These are phyloP conservation scores for Phycomyces blakesleeanus DNA, from an alignment of 192 early-diverging fungal genomes.

Conservation along the genomic window DNA sequence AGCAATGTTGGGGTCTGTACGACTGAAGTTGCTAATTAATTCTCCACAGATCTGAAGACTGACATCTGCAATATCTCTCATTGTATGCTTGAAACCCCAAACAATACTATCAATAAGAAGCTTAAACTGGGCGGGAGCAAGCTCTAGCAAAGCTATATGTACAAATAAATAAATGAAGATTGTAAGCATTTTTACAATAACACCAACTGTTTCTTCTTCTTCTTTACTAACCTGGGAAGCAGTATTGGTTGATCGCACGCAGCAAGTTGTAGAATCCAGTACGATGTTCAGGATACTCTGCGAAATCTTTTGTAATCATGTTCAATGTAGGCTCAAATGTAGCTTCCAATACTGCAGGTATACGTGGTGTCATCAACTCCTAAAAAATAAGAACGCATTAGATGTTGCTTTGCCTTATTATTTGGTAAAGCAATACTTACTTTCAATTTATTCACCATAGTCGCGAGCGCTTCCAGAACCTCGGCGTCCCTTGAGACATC, in stretches of 20 bases:
- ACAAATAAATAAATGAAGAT: background rate
- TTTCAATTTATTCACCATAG: conserved; percentile 74
- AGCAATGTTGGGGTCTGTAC: conserved; percentile 67
- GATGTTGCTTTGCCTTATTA: background rate
- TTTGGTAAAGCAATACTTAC: background rate
- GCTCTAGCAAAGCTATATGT: conserved; percentile 62
- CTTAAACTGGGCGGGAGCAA: conserved; percentile 84
- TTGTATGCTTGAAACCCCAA: conserved; percentile 99
- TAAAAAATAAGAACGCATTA: conserved; percentile 11
- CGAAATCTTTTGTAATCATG: conserved; percentile 99
- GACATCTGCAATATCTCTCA: conserved; percentile 94
- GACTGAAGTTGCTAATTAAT: conserved; percentile 82
- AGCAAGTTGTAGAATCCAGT: conserved; percentile 92
- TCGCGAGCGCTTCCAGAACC: conserved; percentile 89
- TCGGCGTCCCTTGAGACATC: conserved; percentile 92
- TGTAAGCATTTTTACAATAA: no score
- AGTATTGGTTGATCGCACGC: conserved; percentile 84
- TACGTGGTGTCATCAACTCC: conserved; percentile 75
- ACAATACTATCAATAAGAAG: conserved; percentile 93
- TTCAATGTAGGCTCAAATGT: conserved; percentile 96
- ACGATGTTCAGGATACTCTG: conserved; percentile 96
- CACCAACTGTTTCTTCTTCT: no score
- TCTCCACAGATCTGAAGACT: conserved; percentile 86
- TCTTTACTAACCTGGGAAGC: conserved; percentile 64
- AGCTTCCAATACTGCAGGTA: conserved; percentile 84